phyloP scores from a whole-genome alignment of 2,329 filamentous ascomycete genomes.

The Hawksworthiomyces lignivorus region DNA sequence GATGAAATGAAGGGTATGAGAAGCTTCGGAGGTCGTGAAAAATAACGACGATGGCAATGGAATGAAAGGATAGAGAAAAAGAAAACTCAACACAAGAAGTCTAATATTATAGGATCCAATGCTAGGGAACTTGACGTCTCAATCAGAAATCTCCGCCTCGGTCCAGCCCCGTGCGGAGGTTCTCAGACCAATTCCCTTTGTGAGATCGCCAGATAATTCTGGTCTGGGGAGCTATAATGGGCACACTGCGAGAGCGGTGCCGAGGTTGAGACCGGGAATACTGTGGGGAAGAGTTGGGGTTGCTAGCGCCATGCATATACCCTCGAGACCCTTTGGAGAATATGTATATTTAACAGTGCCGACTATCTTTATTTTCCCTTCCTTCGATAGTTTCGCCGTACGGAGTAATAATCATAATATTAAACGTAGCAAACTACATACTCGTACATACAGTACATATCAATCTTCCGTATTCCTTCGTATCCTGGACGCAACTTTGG shows the following conservation, averaged over 20 bases:
- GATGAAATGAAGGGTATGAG: background rate
- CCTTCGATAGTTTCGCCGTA: too few relatives aligned
- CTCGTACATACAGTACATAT: too few relatives aligned
- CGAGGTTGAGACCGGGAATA: slow-evolving; percentile 10
- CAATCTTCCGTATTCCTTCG: too few relatives aligned
- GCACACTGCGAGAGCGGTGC: slow-evolving; percentile 3
- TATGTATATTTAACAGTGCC: too few relatives aligned
- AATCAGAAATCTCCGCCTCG: slow-evolving; percentile 10
- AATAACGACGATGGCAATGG: background rate
- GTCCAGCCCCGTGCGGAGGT: slow-evolving; percentile 8
- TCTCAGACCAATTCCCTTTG: background rate
- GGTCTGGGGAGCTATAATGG: background rate
- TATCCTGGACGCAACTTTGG: too few relatives aligned
- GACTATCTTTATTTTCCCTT: too few relatives aligned
- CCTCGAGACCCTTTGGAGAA: too few relatives aligned
- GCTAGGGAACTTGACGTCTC: too few relatives aligned
- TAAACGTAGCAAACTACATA: too few relatives aligned
- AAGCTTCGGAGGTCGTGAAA: background rate
- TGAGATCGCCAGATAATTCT: slow-evolving; percentile 7
- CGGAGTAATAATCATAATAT: too few relatives aligned
- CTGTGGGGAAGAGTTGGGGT: too few relatives aligned
- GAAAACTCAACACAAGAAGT: background rate
- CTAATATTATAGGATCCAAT: background rate
- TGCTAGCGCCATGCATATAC: too few relatives aligned
- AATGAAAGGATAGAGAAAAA: slow-evolving; percentile 1